Evolutionary conservation across 2,329 filamentous ascomycete genomes (phyloP).

Genomic region (Periglandula ipomoeae): DNA sequence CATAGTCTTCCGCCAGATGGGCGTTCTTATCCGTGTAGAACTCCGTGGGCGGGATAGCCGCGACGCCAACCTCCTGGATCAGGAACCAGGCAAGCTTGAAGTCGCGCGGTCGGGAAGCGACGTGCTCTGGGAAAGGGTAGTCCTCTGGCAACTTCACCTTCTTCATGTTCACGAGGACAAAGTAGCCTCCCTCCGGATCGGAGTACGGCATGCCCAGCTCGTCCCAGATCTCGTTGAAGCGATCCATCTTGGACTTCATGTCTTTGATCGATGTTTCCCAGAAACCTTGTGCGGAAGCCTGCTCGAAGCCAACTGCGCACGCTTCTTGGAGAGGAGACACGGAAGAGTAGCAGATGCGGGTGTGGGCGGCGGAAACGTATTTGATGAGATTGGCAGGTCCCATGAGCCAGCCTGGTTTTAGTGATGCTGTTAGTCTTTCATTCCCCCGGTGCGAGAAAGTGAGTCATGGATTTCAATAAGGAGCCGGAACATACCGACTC

Average conservation of each 20-base stretch:
- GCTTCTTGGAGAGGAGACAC: slow-evolving; percentile 93
- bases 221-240: slow-evolving; percentile 74
- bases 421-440: background rate
- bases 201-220: slow-evolving; percentile 75
- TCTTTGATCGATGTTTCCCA: slow-evolving; percentile 77
- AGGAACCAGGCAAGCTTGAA: slow-evolving; percentile 96
- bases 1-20: slow-evolving; percentile 82
- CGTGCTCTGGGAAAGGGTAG: slow-evolving; percentile 85
- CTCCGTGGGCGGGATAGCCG: slow-evolving; percentile 91
- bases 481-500: slow-evolving; percentile 47
- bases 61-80: slow-evolving; percentile 92
- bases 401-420: slow-evolving; percentile 67
- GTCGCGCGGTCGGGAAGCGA: slow-evolving; percentile 76
- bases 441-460: background rate
- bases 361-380: slow-evolving; percentile 87
- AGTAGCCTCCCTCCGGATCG: slow-evolving; percentile 93
- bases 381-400: slow-evolving; percentile 82
- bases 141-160: slow-evolving; percentile 75
- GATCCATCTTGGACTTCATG: slow-evolving; percentile 82
- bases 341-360: slow-evolving; percentile 89
- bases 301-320: slow-evolving; percentile 84
- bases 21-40: slow-evolving; percentile 86
- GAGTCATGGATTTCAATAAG: background rate
- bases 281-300: slow-evolving; percentile 77
- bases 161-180: slow-evolving; percentile 87